phyloP scores from a whole-genome alignment of 1,139 yeast species.

The Candida pseudoviswanathii region DNA sequence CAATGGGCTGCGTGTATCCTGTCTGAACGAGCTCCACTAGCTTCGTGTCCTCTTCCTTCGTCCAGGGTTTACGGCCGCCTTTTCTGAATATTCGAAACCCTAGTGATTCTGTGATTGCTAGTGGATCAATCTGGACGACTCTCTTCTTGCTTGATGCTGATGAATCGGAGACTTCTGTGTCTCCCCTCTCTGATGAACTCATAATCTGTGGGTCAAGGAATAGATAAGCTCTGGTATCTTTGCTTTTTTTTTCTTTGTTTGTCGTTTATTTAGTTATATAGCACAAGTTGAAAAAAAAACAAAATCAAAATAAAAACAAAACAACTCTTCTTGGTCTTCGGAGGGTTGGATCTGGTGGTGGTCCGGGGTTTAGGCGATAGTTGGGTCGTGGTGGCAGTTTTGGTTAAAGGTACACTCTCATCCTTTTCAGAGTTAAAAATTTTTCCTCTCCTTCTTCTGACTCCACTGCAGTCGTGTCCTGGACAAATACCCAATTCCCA shows the following conservation, averaged over 20 bases:
- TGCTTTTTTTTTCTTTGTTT: neutral
- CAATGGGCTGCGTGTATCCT: slow-evolving; percentile 26
- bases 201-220: neutral
- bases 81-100: slow-evolving; percentile 75
- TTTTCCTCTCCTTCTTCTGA: neutral
- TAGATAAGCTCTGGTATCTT: neutral
- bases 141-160: slow-evolving; percentile 15
- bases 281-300: neutral
- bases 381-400: neutral
- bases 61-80: slow-evolving; percentile 67
- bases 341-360: neutral
- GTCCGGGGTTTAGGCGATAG: neutral
- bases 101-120: slow-evolving; percentile 70
- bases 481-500: neutral
- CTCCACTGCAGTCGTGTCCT: neutral
- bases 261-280: slow-evolving; percentile 4
- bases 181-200: slow-evolving; percentile 5
- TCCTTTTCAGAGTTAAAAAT: slow-evolving; percentile 4
- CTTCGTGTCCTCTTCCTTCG: slow-evolving; percentile 59
- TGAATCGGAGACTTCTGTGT: slow-evolving; percentile 4
- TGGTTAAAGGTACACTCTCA: neutral
- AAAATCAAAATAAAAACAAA: neutral
- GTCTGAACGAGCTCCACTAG: slow-evolving; percentile 42
- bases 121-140: slow-evolving; percentile 55
- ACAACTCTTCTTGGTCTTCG: neutral